Evolutionary conservation across 441 rosid species (phyloP), one percentile per base, ranked within the genome.

Genomic region (Arabidopsis lyrata): DNA sequence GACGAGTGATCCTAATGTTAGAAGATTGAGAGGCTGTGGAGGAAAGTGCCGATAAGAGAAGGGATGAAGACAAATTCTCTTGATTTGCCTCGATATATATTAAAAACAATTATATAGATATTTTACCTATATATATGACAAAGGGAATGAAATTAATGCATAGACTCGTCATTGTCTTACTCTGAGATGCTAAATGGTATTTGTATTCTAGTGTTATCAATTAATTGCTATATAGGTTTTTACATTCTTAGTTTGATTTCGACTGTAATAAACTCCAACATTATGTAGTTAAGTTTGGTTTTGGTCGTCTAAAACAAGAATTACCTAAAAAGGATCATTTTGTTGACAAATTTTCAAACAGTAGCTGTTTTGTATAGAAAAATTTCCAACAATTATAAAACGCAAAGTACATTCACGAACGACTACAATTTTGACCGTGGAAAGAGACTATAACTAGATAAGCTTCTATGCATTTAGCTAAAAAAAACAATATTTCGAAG

Each of bases 11-110:
- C 48, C 14, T 31, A 13, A 27, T 64, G 77, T 58, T 48, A 27
- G 56, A 68, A 56, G 68, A 60, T 60, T 60, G 78, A 67, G 78
- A 75, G 78, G 68, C 49, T 75, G 63, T 60, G 73, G 41, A 60
- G 63, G 49, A 68, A 53, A 57, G 53, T 68, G 16, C 41, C 45
- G 74, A 75, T 75, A 75, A 75, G 64, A 61, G 35, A 61, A 52
- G 32, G 34, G 57, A 61, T 75, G 74, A 44, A 52, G 78, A 75
- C 74, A 75, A 61, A 53, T 47, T 41, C 50, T 34, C 16, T 61
- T 32, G 35, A 27, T 24, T 42, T 50, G 41, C 36, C 50, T 13
- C 3, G 31, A 24, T 24, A 39, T 50, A 59, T 18, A 16, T 20
- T 5, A 20, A 50, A 60, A 38, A 20, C 32, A 59, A 36, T 20